These are phyloP conservation scores for Trichoderma hamatum DNA, from an alignment of 2,329 filamentous ascomycete species.

Conservation along the genomic window DNA sequence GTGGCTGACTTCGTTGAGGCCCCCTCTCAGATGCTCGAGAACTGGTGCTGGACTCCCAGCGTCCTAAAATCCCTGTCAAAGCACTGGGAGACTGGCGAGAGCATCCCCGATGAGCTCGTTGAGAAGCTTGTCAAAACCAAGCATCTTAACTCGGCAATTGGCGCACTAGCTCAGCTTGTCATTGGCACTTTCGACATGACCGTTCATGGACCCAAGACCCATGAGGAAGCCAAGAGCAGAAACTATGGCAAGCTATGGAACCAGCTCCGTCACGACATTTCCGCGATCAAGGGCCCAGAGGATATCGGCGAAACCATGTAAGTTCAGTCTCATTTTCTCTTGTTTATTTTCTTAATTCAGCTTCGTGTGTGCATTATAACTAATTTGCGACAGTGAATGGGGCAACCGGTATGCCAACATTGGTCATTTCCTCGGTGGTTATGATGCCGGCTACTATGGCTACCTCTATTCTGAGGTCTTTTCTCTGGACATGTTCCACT, in stretches of 20 bases:
- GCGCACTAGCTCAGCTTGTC: slow-evolving; percentile 77
- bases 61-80: slow-evolving; percentile 68
- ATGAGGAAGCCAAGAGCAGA: slow-evolving; percentile 67
- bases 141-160: slow-evolving; percentile 78
- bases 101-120: slow-evolving; percentile 75
- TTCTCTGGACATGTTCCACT: slow-evolving; percentile 84
- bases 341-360: neutral
- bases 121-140: slow-evolving; percentile 75
- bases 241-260: slow-evolving; percentile 72
- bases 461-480: slow-evolving; percentile 78
- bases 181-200: slow-evolving; percentile 86
- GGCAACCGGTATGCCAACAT: slow-evolving; percentile 80
- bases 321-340: neutral
- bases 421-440: slow-evolving; percentile 80
- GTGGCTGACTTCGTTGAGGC: slow-evolving; percentile 73
- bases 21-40: slow-evolving; percentile 73
- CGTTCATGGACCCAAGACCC: slow-evolving; percentile 70
- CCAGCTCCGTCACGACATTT: slow-evolving; percentile 69
- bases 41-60: slow-evolving; percentile 73
- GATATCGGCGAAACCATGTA: slow-evolving; percentile 60
- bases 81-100: slow-evolving; percentile 71
- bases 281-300: slow-evolving; percentile 74
- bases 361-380: slow-evolving; percentile 9
- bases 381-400: slow-evolving; percentile 58
- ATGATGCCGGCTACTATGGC: slow-evolving; percentile 83